Conservation (phyloP, 1,139 yeast genomes). For the Lodderomyces pseudojiufengensis region DNA sequence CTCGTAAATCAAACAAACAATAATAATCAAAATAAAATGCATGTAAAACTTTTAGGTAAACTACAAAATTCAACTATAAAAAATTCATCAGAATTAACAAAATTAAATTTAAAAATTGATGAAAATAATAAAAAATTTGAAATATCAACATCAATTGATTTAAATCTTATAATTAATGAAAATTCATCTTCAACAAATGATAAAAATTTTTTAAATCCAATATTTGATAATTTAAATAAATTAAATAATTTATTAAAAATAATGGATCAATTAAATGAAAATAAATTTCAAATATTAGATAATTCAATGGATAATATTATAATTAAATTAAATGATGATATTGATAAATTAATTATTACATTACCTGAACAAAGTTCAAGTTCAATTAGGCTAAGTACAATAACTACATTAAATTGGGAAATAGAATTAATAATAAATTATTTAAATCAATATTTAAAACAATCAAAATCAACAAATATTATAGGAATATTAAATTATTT, state of each 20-base stretch:
- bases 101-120: conserved; percentile 21
- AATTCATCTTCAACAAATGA: neutral
- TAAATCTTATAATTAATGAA: conserved; percentile 11
- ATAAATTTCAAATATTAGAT: conserved; percentile 25
- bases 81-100: conserved; percentile 15
- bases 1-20: conserved; percentile 20
- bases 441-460: conserved; percentile 13
- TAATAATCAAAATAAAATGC: conserved; percentile 23
- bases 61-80: conserved; percentile 22
- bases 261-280: conserved; percentile 31
- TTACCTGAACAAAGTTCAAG: conserved; percentile 21
- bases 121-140: conserved; percentile 25
- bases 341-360: conserved; percentile 21
- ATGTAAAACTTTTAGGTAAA: conserved; percentile 29
- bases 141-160: conserved; percentile 25
- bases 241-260: conserved; percentile 32
- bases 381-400: conserved; percentile 14
- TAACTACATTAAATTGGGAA: conserved; percentile 4
- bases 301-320: conserved; percentile 29
- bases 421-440: conserved; percentile 12
- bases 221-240: conserved; percentile 30
- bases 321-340: conserved; percentile 26
- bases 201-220: conserved; percentile 19
- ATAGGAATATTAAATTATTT: conserved; percentile 33
- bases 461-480: conserved; percentile 16